phyloP scores from a whole-genome alignment of 139 green algal genomes.

The Nannochloris sp. region DNA sequence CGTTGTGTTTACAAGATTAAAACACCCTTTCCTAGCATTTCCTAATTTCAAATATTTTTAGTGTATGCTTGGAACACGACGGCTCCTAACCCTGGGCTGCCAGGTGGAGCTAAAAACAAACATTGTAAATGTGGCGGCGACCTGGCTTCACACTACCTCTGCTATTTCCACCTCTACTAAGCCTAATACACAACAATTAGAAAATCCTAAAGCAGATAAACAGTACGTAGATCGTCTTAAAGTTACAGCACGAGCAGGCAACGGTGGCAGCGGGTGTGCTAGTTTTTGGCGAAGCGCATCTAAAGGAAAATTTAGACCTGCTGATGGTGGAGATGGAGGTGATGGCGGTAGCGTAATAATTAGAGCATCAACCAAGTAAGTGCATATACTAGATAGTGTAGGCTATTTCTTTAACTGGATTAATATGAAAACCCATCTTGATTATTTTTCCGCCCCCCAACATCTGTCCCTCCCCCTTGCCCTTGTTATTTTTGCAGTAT shows the following conservation, averaged over 20 bases:
- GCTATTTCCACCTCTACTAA: no score
- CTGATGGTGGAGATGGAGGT: constrained; percentile 44
- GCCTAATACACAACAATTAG: no score
- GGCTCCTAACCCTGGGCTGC: neutral
- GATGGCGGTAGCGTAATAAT: constrained; percentile 34
- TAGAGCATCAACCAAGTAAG: constrained; percentile 24
- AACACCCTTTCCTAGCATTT: no score
- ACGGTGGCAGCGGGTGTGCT: constrained; percentile 32
- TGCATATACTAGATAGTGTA: neutral
- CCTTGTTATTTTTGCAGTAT: constrained; percentile 21
- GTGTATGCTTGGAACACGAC: neutral
- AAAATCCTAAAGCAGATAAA: constrained; percentile 4
- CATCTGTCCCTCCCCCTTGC: no score
- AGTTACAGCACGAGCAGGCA: constrained; percentile 20
- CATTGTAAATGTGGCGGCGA: no score
- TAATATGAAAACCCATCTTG: neutral
- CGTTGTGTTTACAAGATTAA: no score
- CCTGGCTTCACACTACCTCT: no score
- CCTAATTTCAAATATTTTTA: no score
- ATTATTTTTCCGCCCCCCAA: neutral
- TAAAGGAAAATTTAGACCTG: constrained; percentile 22
- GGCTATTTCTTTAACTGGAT: neutral
- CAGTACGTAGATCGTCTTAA: constrained; percentile 33
- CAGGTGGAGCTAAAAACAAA: no score
- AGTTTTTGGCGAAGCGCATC: constrained; percentile 14